These are phyloP conservation scores for Lactifluus subvellereus DNA, from an alignment of 768 basidiomycete species.

Conservation along the genomic window DNA sequence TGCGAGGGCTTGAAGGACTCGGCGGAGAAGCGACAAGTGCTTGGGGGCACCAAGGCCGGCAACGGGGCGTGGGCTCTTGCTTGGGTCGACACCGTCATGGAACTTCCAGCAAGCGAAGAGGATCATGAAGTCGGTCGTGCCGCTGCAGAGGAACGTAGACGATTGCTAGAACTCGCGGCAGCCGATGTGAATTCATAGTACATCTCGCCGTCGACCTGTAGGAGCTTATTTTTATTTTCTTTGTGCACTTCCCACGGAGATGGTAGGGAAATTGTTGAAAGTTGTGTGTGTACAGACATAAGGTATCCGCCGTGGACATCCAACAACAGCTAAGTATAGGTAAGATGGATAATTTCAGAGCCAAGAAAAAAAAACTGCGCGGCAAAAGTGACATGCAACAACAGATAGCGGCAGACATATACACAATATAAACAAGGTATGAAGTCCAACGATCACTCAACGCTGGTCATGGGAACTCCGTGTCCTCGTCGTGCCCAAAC, in stretches of 20 bases:
- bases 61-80: conserved; percentile 77
- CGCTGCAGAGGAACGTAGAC: conserved; percentile 20
- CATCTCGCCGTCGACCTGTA: background rate
- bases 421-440: conserved; percentile 22
- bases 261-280: background rate
- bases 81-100: conserved; percentile 59
- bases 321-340: conserved; percentile 23
- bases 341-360: conserved; percentile 23
- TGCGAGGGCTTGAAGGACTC: conserved; percentile 55
- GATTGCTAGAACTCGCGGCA: conserved; percentile 10
- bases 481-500: conserved; percentile 30
- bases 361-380: conserved; percentile 14
- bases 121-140: conserved; percentile 21
- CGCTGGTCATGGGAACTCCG: conserved; percentile 20
- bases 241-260: background rate
- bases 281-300: conserved; percentile 22
- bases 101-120: conserved; percentile 26
- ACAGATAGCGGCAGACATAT: conserved; percentile 24
- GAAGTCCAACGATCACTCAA: conserved; percentile 2
- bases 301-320: conserved; percentile 21
- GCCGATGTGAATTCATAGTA: conserved; percentile 4
- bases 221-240: conserved; percentile 10
- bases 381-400: conserved; percentile 16
- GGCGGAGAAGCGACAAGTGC: conserved; percentile 38
- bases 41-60: conserved; percentile 71